Evolutionary conservation across 345 rosid genomes (phyloP), one percentile per base, ranked within the genome.

Genomic region (Salix koriyanagi): DNA sequence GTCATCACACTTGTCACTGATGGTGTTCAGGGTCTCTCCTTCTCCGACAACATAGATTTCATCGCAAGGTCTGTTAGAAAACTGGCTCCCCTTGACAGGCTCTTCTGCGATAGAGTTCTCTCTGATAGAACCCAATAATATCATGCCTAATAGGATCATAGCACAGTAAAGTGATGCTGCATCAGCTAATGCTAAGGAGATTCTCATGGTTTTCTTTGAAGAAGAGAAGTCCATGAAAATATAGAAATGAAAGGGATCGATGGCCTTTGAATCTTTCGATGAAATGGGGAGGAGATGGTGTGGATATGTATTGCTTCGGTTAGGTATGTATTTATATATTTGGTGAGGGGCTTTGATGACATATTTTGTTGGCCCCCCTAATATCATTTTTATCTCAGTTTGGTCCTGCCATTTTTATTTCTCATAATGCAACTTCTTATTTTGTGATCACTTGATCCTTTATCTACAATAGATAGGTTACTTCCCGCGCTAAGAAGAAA

Each of bases 1-100:
- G 83, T 91, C 97, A 50, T 83, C 85, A 72, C 97, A 91, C 90
- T 90, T 91, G 77, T 90, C 91, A 67, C 94, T 87, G 85, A 90
- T 91, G 36, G 91, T 89, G 77, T 91, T 86, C 28, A 91, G 90
- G 11, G 91, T 91, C 83, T 91, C 97, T 2, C 97, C 97, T 85
- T 90, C 94, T n/a, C 88, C 83, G 26, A 90, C 97, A 34, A 89
- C 89, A 32, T 91, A 91, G 65, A 91, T 90, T 76, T 91, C 94
- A 16, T 91, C 94, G 23, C 97, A 90, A 7, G 90, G 87, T 70
- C 84, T 82, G 70, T 56, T 78, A 39, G 78, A 65, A 58, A 91
- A 58, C 70, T 68, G 92, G 65, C 75, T 81, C 19, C 91, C 94
- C 83, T 84, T 85, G 21, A 85, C 72, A 2, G 82, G 44, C 42